Base-by-base conservation (phyloP, 352 stramenopile genomes). In the Globisporangium echinulatum region DNA sequence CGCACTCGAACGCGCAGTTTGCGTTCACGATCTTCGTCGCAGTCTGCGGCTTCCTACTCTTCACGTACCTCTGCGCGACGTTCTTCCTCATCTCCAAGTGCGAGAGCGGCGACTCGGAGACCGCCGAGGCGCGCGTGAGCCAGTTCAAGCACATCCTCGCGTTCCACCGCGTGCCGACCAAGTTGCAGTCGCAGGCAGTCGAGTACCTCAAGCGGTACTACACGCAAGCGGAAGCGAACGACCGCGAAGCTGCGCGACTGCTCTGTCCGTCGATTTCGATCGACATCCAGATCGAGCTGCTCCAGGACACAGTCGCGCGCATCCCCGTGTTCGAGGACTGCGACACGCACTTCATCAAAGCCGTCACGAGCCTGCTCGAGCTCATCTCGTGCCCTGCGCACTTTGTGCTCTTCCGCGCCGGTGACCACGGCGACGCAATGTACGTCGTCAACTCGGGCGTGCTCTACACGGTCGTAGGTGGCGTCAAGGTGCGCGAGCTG, bases 51-150 rank as follows among this genome's bases (percentile, higher is more conserved):
- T 88, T 90, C 62, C 75, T 75, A 9, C 59, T 90, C 19, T 90
- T 90, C 52, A 87, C 80, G 54, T 79, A 83, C 37, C 54, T 90
- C 1, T 88, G 76, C 40, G 78, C 78, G n/a, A 88, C 80, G 9
- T 85, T 90, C 43, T 90, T 90, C 57, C 71, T 87, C 49, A 61
- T 90, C 2, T 88, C 78, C 46, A 90, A 90, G 54, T 90, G 80
- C 51, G 80, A 87, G 67, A 67, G 63, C 39, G 74, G 74, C 15
- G 75, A 80, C 33, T 62, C 68, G 1, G 80, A 90, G 58, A 71
- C 70, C 2, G 68, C 78, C 8, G 80, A 88, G 37, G 80, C 80
- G 4, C 74, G 78, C 1, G 73, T 90, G 49, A 77, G 84, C 49
- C 80, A 90, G 57, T 82, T 90, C 49, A 71, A 81, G 54, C 79